Conservation (phyloP, 768 basidiomycete genomes). For the Boletus insuetus region DNA sequence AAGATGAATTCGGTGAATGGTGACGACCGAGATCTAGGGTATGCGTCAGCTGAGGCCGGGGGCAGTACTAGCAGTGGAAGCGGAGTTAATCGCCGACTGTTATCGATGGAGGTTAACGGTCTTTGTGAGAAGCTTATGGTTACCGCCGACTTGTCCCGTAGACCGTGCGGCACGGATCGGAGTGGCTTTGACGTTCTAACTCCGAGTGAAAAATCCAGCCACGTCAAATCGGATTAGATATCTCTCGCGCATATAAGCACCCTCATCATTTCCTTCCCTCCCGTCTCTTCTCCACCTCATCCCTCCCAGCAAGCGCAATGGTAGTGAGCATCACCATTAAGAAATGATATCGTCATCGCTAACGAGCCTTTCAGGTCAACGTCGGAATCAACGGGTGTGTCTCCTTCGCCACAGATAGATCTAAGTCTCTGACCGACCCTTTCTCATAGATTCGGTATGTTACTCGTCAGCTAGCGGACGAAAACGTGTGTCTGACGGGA, state of each 20-base stretch:
- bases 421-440: slow-evolving; percentile 10
- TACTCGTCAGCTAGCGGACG: not conserved
- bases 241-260: slow-evolving; percentile 26
- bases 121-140: not conserved
- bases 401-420: slow-evolving; percentile 5
- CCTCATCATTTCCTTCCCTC: not conserved
- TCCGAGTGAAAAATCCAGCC: slow-evolving; percentile 20
- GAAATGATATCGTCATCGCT: not conserved
- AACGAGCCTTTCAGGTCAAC: slow-evolving; percentile 49
- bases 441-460: slow-evolving; percentile 66
- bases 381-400: slow-evolving; percentile 96
- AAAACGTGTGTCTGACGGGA: slow-evolving; percentile 9
- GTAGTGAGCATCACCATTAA: slow-evolving; percentile 21
- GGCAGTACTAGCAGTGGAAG: not conserved
- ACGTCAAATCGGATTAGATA: slow-evolving; percentile 25
- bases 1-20: too few relatives aligned
- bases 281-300: slow-evolving; percentile 1
- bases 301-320: slow-evolving; percentile 20
- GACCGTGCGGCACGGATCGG: slow-evolving; percentile 14
- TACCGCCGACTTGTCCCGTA: slow-evolving; percentile 11
- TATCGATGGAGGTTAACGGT: not conserved
- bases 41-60: not conserved
- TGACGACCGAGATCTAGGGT: not conserved
- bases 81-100: not conserved
- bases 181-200: slow-evolving; percentile 19